Conservation (phyloP, 495 filamentous ascomycete species). For the Annulohypoxylon maeteangense region DNA sequence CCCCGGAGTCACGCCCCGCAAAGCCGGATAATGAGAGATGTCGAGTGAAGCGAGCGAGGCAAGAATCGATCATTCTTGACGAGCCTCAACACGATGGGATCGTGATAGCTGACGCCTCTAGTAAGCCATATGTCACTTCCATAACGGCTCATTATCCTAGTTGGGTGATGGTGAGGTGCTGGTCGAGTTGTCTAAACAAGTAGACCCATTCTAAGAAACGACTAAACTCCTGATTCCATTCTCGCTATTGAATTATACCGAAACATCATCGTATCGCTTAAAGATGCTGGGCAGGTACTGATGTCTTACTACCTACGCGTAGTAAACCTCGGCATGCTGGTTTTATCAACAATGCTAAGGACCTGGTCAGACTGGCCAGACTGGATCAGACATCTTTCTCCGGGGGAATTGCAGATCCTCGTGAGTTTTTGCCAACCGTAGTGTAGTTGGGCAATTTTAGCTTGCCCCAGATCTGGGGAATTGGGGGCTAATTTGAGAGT, state of each 20-base stretch:
- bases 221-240: neutral
- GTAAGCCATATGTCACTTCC: slow-evolving; percentile 29
- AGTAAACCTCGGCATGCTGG: slow-evolving; percentile 16
- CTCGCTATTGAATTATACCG: slow-evolving; percentile 24
- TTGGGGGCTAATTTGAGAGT: slow-evolving; percentile 16
- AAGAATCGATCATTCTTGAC: slow-evolving; percentile 4
- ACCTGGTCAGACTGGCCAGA: slow-evolving; percentile 2
- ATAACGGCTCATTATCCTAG: slow-evolving; percentile 30
- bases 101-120: slow-evolving; percentile 13
- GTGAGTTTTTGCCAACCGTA: slow-evolving; percentile 25
- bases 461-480: slow-evolving; percentile 35
- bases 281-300: neutral
- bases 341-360: slow-evolving; percentile 9
- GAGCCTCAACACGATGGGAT: slow-evolving; percentile 28
- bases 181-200: slow-evolving; percentile 10
- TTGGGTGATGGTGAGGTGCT: slow-evolving; percentile 30
- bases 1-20: slow-evolving; percentile 34
- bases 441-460: slow-evolving; percentile 18
- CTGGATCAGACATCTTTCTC: neutral
- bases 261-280: neutral
- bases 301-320: too few species aligned
- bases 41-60: neutral
- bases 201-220: slow-evolving; percentile 6
- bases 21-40: slow-evolving; percentile 24
- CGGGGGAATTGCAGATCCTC: slow-evolving; percentile 8